Base-by-base conservation (phyloP, 2,329 filamentous ascomycete species). In the Ophiostoma perfectum region DNA sequence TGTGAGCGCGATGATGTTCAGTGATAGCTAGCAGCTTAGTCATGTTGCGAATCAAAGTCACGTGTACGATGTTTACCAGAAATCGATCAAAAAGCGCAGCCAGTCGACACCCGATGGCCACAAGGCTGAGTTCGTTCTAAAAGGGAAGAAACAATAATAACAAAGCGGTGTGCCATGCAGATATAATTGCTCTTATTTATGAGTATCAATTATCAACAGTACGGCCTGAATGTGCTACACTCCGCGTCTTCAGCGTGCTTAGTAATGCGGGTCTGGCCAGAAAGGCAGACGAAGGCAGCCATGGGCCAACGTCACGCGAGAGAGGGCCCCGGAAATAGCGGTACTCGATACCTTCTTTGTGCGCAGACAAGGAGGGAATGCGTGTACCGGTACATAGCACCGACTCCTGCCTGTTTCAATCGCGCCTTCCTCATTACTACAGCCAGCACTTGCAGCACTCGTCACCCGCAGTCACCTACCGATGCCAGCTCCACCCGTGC, bases 241-340 rank as follows among this genome's bases (percentile, higher is more conserved):
- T 55, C 9, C 18, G 12, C 3, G 27, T 27, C 27, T 3, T 27
- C 27, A 9, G 0, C 9, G 16, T 49, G 68, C n/a, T 69, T 62
- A 69, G 47, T 69, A 64, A 69, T 69, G 9, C 49, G n/a, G 36
- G 11, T 38, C 11, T 27, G 1, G 9, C 41, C 62, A 58, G 7
- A 12, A 18, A 60, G 41, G 64, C 49, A 60, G 67, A 49, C 41
- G 70, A 71, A 72, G 71, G 71, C 71, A 72, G 70, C 71, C 70
- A 71, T 67, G 68, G 67, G 52, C 68, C 41, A 71, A 72, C 71
- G 71, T 72, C 70, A 72, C 70, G 70, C 69, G 52, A 66, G 65
- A 9, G 47, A n/a, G 11, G 38, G 49, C 8, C 42, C 42, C 27
- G 27, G 27, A 12, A 16, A 36, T n/a, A 41, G 44, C 18, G 9